Base-by-base conservation (phyloP, 768 basidiomycete species). In the Tricholoma saponaceum region DNA sequence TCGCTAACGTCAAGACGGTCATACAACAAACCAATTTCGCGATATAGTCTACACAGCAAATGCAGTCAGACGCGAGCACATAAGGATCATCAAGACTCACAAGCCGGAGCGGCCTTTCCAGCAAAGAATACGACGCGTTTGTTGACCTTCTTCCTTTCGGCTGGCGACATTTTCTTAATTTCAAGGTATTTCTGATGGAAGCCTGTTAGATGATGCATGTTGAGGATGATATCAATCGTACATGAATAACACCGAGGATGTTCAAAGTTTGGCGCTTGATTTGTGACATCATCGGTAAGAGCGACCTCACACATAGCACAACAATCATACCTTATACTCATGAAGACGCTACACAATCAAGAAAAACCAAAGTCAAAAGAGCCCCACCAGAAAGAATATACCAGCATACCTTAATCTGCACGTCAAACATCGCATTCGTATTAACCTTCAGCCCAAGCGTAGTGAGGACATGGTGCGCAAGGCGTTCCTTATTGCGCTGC, bases 51-150 rank as follows among this genome's bases (percentile, higher is more conserved):
- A 47, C 14, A 9, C 37, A 41, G 37, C 33, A 14, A 44, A 4
- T 50, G 16, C 10, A 16, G 56, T 51, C 39, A 70, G 55, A 51
- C 18, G 10, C 52, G 18, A 39, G 20, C 6, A 18, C n/a, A 5
- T 18, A 13, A 22, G 12, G 4, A 47, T 6, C 13, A 44, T 23
- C 0, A 8, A 10, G 75, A 37, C 86, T 67, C 68, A 89, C 88
- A 93, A 57, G 86, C 95, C 37, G 96, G 96, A 0, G 96, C 96
- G 54, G 96, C 95, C 71, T 98, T 98, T 61, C 97, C 96, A 30
- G 93, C 96, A 62, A 99, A 98, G 79, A 99, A 90, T n/a, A 93
- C 89, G 18, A 93, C 94, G 53, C 86, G 83, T n/a, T 85, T 89
- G 63, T 83, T 85, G 62, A 89, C 82, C 69, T 90, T 90, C 77